phyloP scores from a whole-genome alignment of 805 yeast genomes.

The Nakazawaea peltata region DNA sequence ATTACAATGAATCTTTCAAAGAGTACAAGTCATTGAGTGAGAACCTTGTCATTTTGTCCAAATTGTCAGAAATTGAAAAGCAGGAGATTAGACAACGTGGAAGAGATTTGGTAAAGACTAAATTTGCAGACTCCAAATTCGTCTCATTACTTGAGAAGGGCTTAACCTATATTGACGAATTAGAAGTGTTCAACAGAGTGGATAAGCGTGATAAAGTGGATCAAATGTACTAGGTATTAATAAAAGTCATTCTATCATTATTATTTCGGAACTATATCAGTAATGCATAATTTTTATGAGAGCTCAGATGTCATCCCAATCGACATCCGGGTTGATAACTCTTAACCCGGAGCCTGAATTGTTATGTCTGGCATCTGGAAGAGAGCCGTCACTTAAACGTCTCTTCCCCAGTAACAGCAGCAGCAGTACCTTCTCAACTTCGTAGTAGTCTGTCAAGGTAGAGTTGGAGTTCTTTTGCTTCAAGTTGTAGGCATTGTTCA shows the following conservation, averaged over 20 bases:
- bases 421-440: constrained; percentile 9
- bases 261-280: no score
- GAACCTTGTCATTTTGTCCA: constrained; percentile 30
- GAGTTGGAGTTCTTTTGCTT: constrained; percentile 12
- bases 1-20: constrained; percentile 26
- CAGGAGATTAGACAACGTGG: constrained; percentile 12
- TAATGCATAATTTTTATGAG: not conserved
- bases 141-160: constrained; percentile 1
- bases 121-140: constrained; percentile 9
- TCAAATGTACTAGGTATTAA: constrained; percentile 17
- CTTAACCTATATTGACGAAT: constrained; percentile 8
- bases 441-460: constrained; percentile 13
- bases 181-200: constrained; percentile 8
- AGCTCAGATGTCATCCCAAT: no score
- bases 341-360: constrained; percentile 31
- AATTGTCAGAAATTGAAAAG: constrained; percentile 15
- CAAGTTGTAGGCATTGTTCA: constrained; percentile 5
- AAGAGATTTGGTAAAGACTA: constrained; percentile 5
- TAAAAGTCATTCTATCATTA: no score
- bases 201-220: constrained; percentile 21
- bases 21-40: constrained; percentile 39
- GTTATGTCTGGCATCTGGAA: constrained; percentile 65
- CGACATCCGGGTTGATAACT: constrained; percentile 8
- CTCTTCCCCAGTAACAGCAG: constrained; percentile 13
- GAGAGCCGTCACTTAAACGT: constrained; percentile 13